A percentile compares a stretch with the other conserved stretches of the same genome.
Evolutionary conservation across 805 yeast species (phyloP).

Genomic region (Yarrowia porcina): DNA sequence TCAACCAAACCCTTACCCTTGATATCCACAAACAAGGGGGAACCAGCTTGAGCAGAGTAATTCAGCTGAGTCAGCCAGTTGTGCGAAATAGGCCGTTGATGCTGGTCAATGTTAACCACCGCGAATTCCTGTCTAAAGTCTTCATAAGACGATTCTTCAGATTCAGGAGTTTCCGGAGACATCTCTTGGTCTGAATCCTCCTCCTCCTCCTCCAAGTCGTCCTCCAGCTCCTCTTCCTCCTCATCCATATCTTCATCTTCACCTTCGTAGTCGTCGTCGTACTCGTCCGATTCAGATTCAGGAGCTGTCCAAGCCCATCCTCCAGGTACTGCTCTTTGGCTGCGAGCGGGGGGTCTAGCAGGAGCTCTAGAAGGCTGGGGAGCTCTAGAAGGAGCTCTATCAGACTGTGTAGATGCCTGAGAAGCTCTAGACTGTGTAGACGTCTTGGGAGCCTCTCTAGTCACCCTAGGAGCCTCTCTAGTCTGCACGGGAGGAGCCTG

Average conservation of each 20-base stretch:
- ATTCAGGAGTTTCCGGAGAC: background rate
- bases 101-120: constrained; percentile 11
- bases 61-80: constrained; percentile 21
- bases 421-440: too few species aligned
- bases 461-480: too few species aligned
- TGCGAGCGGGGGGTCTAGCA: too few species aligned
- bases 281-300: background rate
- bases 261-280: background rate
- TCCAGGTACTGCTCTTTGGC: background rate
- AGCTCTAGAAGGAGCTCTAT: too few species aligned
- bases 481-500: background rate
- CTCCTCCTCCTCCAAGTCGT: background rate
- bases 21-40: background rate
- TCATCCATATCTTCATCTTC: too few species aligned
- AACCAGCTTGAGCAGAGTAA: background rate
- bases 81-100: background rate
- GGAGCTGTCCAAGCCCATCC: constrained; percentile 1
- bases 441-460: too few species aligned
- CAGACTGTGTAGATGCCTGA: too few species aligned
- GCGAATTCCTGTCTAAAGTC: constrained; percentile 10
- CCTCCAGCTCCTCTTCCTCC: background rate
- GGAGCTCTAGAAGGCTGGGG: too few species aligned
- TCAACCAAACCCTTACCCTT: background rate
- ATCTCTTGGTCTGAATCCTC: background rate
- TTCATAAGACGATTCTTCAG: background rate